Percentiles rank a stretch among this genome's conserved stretches.
phyloP scores from a whole-genome alignment of 164 flowering plant genomes.

The Magnolia kwangsiensis region DNA sequence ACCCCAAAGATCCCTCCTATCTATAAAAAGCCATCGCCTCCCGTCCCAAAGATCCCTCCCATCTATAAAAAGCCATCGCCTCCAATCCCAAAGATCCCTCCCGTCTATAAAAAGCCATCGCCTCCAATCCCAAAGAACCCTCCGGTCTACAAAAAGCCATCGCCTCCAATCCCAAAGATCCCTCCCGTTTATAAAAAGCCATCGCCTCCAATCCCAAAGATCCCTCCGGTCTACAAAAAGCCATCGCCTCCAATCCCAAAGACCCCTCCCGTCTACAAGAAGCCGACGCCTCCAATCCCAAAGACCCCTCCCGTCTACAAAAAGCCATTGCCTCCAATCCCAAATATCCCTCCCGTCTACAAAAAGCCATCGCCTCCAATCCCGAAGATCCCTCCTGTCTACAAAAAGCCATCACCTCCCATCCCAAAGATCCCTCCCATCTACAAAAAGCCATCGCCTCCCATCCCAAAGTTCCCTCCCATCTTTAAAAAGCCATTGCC shows the following conservation, averaged over 20 bases:
- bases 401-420: neutral
- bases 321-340: neutral
- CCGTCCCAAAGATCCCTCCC: constrained; percentile 5
- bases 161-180: neutral
- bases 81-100: neutral
- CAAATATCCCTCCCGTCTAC: neutral
- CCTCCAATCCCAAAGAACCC: constrained; percentile 7
- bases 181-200: neutral
- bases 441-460: constrained; percentile 5
- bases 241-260: constrained; percentile 9
- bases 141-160: neutral
- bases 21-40: constrained; percentile 7
- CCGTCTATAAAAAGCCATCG: constrained; percentile 3
- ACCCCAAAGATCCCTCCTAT: constrained; percentile 7
- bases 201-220: neutral
- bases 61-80: neutral
- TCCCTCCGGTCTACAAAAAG: neutral
- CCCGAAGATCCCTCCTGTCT: neutral
- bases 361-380: neutral
- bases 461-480: constrained; percentile 1
- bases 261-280: neutral
- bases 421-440: neutral
- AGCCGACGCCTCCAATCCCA: neutral
- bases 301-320: constrained; percentile 1
- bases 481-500: neutral